These are phyloP conservation scores for Sphaerulina vaccinii DNA, from an alignment of 2,329 filamentous ascomycete genomes.

Conservation along the genomic window DNA sequence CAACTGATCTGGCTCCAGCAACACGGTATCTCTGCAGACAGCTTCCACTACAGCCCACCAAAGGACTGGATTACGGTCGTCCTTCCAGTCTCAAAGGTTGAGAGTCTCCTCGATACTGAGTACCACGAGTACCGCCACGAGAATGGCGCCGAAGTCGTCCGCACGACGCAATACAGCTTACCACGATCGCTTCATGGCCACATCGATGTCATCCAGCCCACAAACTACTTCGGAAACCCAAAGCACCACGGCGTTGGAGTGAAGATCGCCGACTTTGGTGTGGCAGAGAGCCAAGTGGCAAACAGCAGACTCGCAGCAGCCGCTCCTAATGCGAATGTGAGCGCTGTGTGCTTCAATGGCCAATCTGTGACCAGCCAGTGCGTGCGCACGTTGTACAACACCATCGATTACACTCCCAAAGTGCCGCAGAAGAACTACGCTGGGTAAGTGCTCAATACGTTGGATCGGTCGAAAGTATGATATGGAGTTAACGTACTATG, in stretches of 20 bases:
- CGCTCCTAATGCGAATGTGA: slow-evolving; percentile 4
- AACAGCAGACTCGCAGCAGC: slow-evolving; percentile 1
- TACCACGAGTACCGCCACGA: slow-evolving; percentile 55
- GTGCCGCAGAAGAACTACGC: slow-evolving; percentile 32
- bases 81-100: slow-evolving; percentile 42
- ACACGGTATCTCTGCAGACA: slow-evolving; percentile 37
- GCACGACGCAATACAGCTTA: slow-evolving; percentile 61
- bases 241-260: slow-evolving; percentile 10
- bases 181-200: slow-evolving; percentile 55
- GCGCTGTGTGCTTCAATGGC: slow-evolving; percentile 14
- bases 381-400: slow-evolving; percentile 53
- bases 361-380: slow-evolving; percentile 50
- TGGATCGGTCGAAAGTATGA: no score
- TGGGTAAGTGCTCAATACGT: no score
- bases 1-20: slow-evolving; percentile 48
- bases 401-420: slow-evolving; percentile 38
- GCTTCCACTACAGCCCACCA: slow-evolving; percentile 19
- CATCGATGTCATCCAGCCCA: slow-evolving; percentile 60
- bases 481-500: no score
- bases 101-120: slow-evolving; percentile 56
- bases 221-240: slow-evolving; percentile 41
- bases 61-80: slow-evolving; percentile 61
- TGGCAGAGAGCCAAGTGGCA: slow-evolving; percentile 5
- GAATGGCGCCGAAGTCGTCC: slow-evolving; percentile 49
- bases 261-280: slow-evolving; percentile 16